Evolutionary conservation across 805 yeast species (phyloP).

Genomic region (Candida dendrica): DNA sequence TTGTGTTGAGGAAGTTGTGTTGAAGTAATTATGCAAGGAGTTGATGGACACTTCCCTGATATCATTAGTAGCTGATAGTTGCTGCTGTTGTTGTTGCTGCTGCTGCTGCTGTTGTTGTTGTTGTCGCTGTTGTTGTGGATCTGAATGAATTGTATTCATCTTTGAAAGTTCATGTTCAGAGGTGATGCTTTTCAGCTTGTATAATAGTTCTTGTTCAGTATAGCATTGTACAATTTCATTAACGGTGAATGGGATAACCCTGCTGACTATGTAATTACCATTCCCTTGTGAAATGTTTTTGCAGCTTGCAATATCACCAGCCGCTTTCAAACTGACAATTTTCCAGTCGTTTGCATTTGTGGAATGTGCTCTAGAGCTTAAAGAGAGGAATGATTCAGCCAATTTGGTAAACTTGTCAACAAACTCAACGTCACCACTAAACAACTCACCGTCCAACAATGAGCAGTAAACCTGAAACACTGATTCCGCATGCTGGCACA

Average conservation of each 20-base stretch:
- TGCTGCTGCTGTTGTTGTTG: neutral
- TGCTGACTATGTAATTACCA: conserved; percentile 7
- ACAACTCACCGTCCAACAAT: conserved; percentile 53
- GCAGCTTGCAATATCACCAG: conserved; percentile 27
- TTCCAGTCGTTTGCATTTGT: conserved; percentile 30
- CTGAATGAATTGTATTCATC: conserved; percentile 12
- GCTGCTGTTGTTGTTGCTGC: neutral
- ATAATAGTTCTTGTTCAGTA: conserved; percentile 8
- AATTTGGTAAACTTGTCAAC: conserved; percentile 38
- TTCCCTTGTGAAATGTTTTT: conserved; percentile 16
- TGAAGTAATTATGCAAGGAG: conserved; percentile 54
- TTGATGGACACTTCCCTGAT: conserved; percentile 25
- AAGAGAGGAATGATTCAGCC: conserved; percentile 22
- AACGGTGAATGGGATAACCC: conserved; percentile 13
- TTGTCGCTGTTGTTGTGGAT: neutral
- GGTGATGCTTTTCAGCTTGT: too few species aligned
- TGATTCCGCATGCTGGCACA: conserved; percentile 45
- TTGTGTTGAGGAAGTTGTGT: conserved; percentile 55
- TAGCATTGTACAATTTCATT: conserved; percentile 10
- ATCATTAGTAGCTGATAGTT: conserved; percentile 11
- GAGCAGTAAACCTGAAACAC: conserved; percentile 42
- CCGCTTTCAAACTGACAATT: conserved; percentile 37
- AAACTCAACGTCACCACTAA: conserved; percentile 58
- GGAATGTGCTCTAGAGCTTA: conserved; percentile 10
- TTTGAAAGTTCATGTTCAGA: conserved; percentile 19